phyloP scores from a whole-genome alignment of 805 yeast species.

The Kodamaea nitidulidarum region DNA sequence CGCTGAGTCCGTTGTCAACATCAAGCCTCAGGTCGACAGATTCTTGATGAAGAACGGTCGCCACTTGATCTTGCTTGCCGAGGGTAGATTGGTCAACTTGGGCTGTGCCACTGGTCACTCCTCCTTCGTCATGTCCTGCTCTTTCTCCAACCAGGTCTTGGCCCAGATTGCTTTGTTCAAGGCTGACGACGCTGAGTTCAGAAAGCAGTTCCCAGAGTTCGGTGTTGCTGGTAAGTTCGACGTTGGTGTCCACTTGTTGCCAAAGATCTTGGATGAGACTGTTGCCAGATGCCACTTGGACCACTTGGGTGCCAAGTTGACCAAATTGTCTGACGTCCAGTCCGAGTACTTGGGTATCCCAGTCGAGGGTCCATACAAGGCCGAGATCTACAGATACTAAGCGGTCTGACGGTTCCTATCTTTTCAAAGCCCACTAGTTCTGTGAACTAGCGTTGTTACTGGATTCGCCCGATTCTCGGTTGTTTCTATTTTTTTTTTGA shows the following conservation, averaged over 20 bases:
- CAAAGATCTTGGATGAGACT: constrained; percentile 97
- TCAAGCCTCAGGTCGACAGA: constrained; percentile 99
- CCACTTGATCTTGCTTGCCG: constrained; percentile 94
- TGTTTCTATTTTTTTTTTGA: constrained; percentile 14
- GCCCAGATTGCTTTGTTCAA: constrained; percentile 98
- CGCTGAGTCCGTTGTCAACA: constrained; percentile 91
- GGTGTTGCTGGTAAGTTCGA: constrained; percentile 87
- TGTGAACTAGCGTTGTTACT: constrained; percentile 4
- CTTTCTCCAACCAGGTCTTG: constrained; percentile 98
- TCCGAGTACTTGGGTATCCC: constrained; percentile 93
- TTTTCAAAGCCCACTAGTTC: constrained; percentile 10
- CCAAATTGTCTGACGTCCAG: constrained; percentile 73
- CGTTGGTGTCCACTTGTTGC: constrained; percentile 91
- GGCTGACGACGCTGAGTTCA: constrained; percentile 76
- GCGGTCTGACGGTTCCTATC: constrained; percentile 2
- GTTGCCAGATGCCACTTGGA: constrained; percentile 95
- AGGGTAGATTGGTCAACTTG: constrained; percentile 98
- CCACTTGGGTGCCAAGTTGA: constrained; percentile 87
- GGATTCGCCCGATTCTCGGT: constrained; percentile 1
- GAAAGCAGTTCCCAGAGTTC: constrained; percentile 79
- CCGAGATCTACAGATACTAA: constrained; percentile 96
- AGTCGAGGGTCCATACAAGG: constrained; percentile 93
- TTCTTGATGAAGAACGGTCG: constrained; percentile 83
- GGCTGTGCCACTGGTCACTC: constrained; percentile 99
- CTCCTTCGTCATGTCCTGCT: constrained; percentile 98